A percentile compares a stretch with the other conserved stretches of the same genome.
Evolutionary conservation across 2,329 filamentous ascomycete species (phyloP).

Genomic region (Lojkania enalia): DNA sequence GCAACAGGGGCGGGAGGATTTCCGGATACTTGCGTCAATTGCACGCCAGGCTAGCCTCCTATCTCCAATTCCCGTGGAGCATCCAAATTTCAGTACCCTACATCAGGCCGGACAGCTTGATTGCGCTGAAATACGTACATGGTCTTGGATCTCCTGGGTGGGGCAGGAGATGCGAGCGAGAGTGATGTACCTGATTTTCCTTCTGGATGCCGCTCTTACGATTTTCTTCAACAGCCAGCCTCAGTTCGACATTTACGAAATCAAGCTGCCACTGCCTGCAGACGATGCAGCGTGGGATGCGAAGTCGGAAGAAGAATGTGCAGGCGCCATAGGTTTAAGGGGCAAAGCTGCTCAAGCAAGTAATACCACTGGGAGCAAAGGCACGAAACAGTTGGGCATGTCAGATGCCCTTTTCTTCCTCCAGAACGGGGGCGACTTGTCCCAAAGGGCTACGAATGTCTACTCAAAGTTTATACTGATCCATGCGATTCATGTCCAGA

Average conservation of each 20-base stretch:
- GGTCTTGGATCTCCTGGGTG: slow-evolving; percentile 69
- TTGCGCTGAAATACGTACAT: slow-evolving; percentile 54
- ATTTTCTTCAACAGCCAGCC: slow-evolving; percentile 73
- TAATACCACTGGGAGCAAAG: slow-evolving; percentile 66
- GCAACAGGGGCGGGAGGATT: slow-evolving; percentile 63
- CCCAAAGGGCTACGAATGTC: slow-evolving; percentile 68
- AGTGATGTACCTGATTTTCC: slow-evolving; percentile 66
- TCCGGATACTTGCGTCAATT: slow-evolving; percentile 60
- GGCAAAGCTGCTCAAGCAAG: slow-evolving; percentile 60
- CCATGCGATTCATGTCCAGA: slow-evolving; percentile 67
- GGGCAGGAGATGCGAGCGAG: slow-evolving; percentile 71
- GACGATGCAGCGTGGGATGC: slow-evolving; percentile 78
- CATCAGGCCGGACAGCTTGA: slow-evolving; percentile 58
- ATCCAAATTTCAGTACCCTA: slow-evolving; percentile 59
- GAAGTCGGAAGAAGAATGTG: slow-evolving; percentile 60
- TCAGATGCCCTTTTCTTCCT: slow-evolving; percentile 64
- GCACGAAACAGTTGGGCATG: slow-evolving; percentile 67
- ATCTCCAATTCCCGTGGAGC: slow-evolving; percentile 53
- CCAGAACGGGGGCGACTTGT: slow-evolving; percentile 62
- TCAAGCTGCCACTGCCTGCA: slow-evolving; percentile 68
- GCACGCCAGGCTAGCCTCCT: slow-evolving; percentile 62
- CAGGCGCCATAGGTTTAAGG: slow-evolving; percentile 65
- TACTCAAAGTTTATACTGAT: slow-evolving; percentile 76
- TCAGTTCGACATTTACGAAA: slow-evolving; percentile 65
- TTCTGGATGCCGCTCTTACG: slow-evolving; percentile 66